Evolutionary conservation across 371 early-diverging fungal genomes (phyloP).

Genomic region (Coemansia sp.): DNA sequence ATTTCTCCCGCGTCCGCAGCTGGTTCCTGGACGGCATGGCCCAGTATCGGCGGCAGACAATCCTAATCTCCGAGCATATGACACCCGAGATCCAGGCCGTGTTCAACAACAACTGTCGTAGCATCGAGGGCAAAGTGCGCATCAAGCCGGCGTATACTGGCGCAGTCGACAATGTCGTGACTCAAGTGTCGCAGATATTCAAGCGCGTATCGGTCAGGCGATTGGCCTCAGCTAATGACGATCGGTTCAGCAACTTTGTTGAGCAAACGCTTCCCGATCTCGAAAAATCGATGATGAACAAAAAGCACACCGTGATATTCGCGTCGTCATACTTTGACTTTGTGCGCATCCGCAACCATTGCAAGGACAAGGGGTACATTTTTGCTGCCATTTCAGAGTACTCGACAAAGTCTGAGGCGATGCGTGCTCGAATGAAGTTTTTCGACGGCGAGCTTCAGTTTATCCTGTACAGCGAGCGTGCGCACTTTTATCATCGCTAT

Average conservation of each 20-base stretch:
- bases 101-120: slow-evolving; percentile 72
- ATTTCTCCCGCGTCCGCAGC: slow-evolving; percentile 87
- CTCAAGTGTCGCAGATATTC: slow-evolving; percentile 79
- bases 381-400: slow-evolving; percentile 80
- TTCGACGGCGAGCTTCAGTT: slow-evolving; percentile 76
- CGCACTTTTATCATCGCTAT: slow-evolving; percentile 90
- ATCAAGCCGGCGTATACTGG: slow-evolving; percentile 66
- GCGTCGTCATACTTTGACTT: slow-evolving; percentile 97
- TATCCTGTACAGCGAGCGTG: slow-evolving; percentile 87
- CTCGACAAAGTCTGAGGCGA: slow-evolving; percentile 60
- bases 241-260: slow-evolving; percentile 83
- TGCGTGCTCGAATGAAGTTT: slow-evolving; percentile 74
- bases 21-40: slow-evolving; percentile 86
- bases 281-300: slow-evolving; percentile 42
- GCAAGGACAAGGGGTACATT: slow-evolving; percentile 65
- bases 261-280: slow-evolving; percentile 59
- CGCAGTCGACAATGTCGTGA: slow-evolving; percentile 71
- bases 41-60: slow-evolving; percentile 82
- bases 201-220: slow-evolving; percentile 64
- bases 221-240: slow-evolving; percentile 71
- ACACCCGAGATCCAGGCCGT: slow-evolving; percentile 88
- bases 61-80: slow-evolving; percentile 73
- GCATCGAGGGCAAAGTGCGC: slow-evolving; percentile 74
- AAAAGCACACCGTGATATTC: slow-evolving; percentile 80
- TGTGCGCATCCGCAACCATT: slow-evolving; percentile 84